Evolutionary conservation across 805 yeast species (phyloP).

Genomic region (Nakazawaea holstii): DNA sequence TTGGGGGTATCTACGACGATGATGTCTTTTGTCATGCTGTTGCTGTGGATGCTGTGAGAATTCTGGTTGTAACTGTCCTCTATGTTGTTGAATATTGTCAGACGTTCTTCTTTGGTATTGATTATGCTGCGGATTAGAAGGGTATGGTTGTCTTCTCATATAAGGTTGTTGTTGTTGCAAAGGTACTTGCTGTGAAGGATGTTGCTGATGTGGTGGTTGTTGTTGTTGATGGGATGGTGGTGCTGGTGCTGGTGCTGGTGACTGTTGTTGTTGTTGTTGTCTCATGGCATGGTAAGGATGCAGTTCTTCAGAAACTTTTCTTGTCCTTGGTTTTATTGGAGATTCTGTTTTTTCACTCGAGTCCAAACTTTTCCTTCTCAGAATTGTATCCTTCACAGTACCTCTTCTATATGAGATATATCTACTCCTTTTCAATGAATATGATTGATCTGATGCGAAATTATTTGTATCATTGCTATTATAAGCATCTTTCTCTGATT

Average conservation of each 20-base stretch:
- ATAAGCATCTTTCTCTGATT: constrained; percentile 39
- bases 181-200: constrained; percentile 2
- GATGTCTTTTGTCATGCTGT: constrained; percentile 4
- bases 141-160: not conserved
- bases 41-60: not conserved
- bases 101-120: constrained; percentile 3
- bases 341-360: constrained; percentile 6
- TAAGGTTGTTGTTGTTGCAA: constrained; percentile 1
- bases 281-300: constrained; percentile 6
- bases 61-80: not conserved
- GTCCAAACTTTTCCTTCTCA: constrained; percentile 8
- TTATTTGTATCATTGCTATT: constrained; percentile 14
- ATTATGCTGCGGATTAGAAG: constrained; percentile 13
- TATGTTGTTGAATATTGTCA: not conserved
- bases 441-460: constrained; percentile 3
- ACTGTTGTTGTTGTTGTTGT: constrained; percentile 11
- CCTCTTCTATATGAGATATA: constrained; percentile 47
- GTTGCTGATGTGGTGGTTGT: constrained; percentile 5
- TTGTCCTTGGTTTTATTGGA: constrained; percentile 3
- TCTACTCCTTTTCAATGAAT: constrained; percentile 34
- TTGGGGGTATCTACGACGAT: constrained; percentile 9
- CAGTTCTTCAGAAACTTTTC: constrained; percentile 12
- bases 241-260: constrained; percentile 13
- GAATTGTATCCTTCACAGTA: constrained; percentile 13
- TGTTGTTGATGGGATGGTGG: constrained; percentile 3